phyloP scores from a whole-genome alignment of 805 yeast genomes.

The Candida incommunis region DNA sequence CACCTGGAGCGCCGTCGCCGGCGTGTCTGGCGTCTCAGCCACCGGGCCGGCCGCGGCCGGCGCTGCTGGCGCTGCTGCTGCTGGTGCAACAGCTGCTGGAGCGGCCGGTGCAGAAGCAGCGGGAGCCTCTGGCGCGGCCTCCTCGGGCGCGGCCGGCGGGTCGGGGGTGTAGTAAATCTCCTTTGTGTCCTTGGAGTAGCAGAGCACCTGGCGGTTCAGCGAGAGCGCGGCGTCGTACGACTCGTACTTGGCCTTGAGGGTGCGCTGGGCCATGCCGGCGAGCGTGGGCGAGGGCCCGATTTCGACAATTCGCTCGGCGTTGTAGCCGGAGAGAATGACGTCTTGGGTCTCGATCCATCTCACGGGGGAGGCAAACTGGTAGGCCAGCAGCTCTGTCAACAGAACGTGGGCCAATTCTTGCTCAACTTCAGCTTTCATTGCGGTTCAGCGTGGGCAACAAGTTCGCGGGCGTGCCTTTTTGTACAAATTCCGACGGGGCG shows the following conservation, averaged over 20 bases:
- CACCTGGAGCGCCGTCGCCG: slow-evolving; percentile 70
- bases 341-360: slow-evolving; percentile 99
- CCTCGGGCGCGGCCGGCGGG: slow-evolving; percentile 16
- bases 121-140: slow-evolving; percentile 24
- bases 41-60: slow-evolving; percentile 70
- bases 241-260: slow-evolving; percentile 89
- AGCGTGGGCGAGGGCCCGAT: slow-evolving; percentile 98
- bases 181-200: slow-evolving; percentile 91
- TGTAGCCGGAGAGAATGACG: slow-evolving; percentile 84
- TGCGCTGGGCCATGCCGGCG: slow-evolving; percentile 97
- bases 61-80: slow-evolving; percentile 43
- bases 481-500: no score
- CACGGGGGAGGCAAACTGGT: slow-evolving; percentile 98
- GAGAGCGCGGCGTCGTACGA: slow-evolving; percentile 95
- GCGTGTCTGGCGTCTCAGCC: slow-evolving; percentile 76
- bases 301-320: slow-evolving; percentile 95
- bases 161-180: slow-evolving; percentile 83
- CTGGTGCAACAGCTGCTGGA: slow-evolving; percentile 44
- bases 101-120: slow-evolving; percentile 45
- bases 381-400: slow-evolving; percentile 90
- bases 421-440: slow-evolving; percentile 87
- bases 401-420: slow-evolving; percentile 94
- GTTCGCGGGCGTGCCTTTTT: no score
- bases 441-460: neutral
- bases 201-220: slow-evolving; percentile 82